Evolutionary conservation across 306 rosid species (phyloP).

Genomic region (Acacia crassicarpa): DNA sequence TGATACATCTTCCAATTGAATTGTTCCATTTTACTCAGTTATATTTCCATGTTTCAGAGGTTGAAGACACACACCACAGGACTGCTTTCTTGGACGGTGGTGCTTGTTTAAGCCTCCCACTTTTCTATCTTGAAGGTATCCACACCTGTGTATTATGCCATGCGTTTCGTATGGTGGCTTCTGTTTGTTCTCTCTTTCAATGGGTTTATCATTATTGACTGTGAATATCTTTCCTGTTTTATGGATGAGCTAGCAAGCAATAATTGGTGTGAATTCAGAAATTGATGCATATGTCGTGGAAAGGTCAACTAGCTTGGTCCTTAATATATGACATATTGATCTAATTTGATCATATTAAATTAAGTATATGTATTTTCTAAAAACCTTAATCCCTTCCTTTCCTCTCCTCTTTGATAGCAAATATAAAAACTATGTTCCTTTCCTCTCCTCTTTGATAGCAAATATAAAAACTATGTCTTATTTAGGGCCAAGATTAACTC

Average conservation of each 20-base stretch:
- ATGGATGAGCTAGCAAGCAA: background rate
- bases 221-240: background rate
- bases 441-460: too few relatives aligned
- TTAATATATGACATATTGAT: too few relatives aligned
- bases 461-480: too few relatives aligned
- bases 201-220: background rate
- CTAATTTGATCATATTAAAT: too few relatives aligned
- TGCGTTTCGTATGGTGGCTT: background rate
- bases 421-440: too few relatives aligned
- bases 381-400: too few relatives aligned
- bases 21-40: background rate
- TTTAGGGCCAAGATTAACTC: too few relatives aligned
- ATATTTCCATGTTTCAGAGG: conserved; percentile 56
- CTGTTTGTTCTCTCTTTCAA: background rate
- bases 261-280: background rate
- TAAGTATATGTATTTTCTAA: too few relatives aligned
- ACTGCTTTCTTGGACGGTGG: conserved; percentile 82
- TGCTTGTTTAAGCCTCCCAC: conserved; percentile 64
- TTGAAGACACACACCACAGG: conserved; percentile 86
- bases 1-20: background rate
- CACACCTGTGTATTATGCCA: background rate
- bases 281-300: background rate
- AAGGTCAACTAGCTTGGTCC: background rate
- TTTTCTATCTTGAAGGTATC: conserved; percentile 80
- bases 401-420: too few relatives aligned